These are phyloP conservation scores for Tylopilus intermedius DNA, from an alignment of 768 basidiomycete species.

Conservation along the genomic window DNA sequence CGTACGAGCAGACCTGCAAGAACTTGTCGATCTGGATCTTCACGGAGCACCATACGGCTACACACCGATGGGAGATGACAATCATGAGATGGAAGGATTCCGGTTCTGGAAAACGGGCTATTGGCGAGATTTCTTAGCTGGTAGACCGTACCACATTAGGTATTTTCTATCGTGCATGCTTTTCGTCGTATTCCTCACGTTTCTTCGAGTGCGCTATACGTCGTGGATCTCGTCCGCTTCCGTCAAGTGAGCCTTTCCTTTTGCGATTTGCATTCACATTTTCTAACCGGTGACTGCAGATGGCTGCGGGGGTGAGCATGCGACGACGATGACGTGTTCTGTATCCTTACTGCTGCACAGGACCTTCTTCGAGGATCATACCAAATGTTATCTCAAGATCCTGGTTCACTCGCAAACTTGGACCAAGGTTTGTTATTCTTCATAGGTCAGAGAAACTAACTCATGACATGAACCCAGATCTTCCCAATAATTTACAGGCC, in stretches of 20 bases:
- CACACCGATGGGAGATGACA: slow-evolving; percentile 96
- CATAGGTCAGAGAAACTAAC: not conserved
- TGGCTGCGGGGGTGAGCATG: slow-evolving; percentile 53
- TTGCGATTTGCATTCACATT: not conserved
- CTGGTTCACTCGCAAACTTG: slow-evolving; percentile 87
- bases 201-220: slow-evolving; percentile 79
- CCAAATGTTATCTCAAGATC: slow-evolving; percentile 90
- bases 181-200: slow-evolving; percentile 5
- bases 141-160: slow-evolving; percentile 93
- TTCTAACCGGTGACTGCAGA: slow-evolving; percentile 24
- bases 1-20: slow-evolving; percentile 91
- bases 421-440: slow-evolving; percentile 66
- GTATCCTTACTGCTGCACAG: slow-evolving; percentile 32
- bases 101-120: slow-evolving; percentile 98
- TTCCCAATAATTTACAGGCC: slow-evolving; percentile 91
- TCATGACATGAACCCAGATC: slow-evolving; percentile 45
- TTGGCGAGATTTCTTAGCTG: slow-evolving; percentile 84
- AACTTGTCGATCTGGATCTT: slow-evolving; percentile 89
- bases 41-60: slow-evolving; percentile 93
- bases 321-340: not conserved
- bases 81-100: slow-evolving; percentile 94
- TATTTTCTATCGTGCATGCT: slow-evolving; percentile 29
- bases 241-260: slow-evolving; percentile 56
- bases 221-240: slow-evolving; percentile 93
- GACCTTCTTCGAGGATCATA: slow-evolving; percentile 90